Conservation (phyloP, 2,329 filamentous ascomycete species). For the Cryoendolithus antarcticus region DNA sequence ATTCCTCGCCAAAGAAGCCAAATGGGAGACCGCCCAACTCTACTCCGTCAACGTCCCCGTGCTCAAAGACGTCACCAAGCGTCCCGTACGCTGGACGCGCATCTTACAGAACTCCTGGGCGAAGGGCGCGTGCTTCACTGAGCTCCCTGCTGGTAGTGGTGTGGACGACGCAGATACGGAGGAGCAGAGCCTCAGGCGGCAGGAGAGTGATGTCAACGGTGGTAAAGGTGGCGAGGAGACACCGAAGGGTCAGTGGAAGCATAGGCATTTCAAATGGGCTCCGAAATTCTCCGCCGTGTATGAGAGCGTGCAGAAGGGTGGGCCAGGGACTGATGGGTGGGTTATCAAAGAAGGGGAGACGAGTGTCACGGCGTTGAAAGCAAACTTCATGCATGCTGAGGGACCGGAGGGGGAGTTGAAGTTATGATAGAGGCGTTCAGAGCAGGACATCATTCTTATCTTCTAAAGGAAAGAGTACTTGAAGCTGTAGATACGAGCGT, state of each 20-base stretch:
- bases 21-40: slow-evolving; percentile 45
- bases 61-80: slow-evolving; percentile 54
- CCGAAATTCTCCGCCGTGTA: slow-evolving; percentile 80
- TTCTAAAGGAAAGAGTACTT: too few relatives aligned
- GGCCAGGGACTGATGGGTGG: slow-evolving; percentile 85
- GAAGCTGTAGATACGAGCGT: too few relatives aligned
- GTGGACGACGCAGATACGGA: slow-evolving; percentile 48
- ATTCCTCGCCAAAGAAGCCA: slow-evolving; percentile 65
- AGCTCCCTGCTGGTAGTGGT: slow-evolving; percentile 50
- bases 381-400: slow-evolving; percentile 76
- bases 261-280: slow-evolving; percentile 92
- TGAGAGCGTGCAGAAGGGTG: slow-evolving; percentile 66
- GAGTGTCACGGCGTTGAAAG: slow-evolving; percentile 79
- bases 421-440: slow-evolving; percentile 39
- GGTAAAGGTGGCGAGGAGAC: slow-evolving; percentile 21
- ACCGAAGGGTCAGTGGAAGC: slow-evolving; percentile 42
- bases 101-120: slow-evolving; percentile 89
- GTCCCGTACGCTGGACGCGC: slow-evolving; percentile 67
- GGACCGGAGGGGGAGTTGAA: slow-evolving; percentile 61
- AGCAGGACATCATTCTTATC: too few relatives aligned
- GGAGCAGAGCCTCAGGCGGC: slow-evolving; percentile 61
- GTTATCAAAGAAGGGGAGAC: slow-evolving; percentile 77
- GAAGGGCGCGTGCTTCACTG: slow-evolving; percentile 74
- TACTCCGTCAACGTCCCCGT: slow-evolving; percentile 88
- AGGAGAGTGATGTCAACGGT: slow-evolving; percentile 34